These are phyloP conservation scores for Entrophospora sp. DNA, from an alignment of 192 early-diverging fungal genomes.

Conservation along the genomic window DNA sequence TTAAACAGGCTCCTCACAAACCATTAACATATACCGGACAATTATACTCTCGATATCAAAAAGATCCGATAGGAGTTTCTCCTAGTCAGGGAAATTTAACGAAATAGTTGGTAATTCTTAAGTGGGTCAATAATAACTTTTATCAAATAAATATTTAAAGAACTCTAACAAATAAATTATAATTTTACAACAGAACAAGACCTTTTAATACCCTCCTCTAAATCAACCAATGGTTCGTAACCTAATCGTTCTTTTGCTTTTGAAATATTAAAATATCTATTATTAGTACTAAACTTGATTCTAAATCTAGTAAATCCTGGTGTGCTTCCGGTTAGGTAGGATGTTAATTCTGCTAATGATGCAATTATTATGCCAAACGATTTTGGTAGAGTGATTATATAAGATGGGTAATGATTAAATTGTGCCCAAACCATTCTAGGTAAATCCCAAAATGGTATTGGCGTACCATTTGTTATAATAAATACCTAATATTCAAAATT, in stretches of 20 bases:
- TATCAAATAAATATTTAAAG: too few relatives aligned
- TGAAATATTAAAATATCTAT: conserved; percentile 80
- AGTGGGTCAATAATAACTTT: too few relatives aligned
- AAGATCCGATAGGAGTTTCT: too few relatives aligned
- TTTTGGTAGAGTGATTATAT: conserved; percentile 50
- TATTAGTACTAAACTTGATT: conserved; percentile 67
- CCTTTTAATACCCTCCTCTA: conserved; percentile 46
- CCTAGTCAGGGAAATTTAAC: too few relatives aligned
- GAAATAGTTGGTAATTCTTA: too few relatives aligned
- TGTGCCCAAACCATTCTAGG: conserved; percentile 60
- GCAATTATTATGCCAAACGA: conserved; percentile 39
- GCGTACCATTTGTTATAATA: conserved; percentile 86
- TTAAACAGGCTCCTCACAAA: too few relatives aligned
- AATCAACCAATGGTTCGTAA: conserved; percentile 43
- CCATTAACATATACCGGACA: too few relatives aligned
- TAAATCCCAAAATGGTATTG: conserved; percentile 86
- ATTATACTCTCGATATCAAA: too few relatives aligned
- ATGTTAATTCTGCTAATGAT: conserved; percentile 56
- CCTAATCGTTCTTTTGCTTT: conserved; percentile 68
- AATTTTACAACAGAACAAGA: too few relatives aligned
- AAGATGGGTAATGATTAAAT: conserved; percentile 47
- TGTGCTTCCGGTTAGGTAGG: conserved; percentile 47
- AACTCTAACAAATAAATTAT: too few relatives aligned
- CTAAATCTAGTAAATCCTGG: conserved; percentile 69
- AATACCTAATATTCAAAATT: conserved; percentile 54